Evolutionary conservation across 2,329 filamentous ascomycete genomes (phyloP), one percentile per base, ranked within the genome.

Genomic region (Bipolaris victoriae): DNA sequence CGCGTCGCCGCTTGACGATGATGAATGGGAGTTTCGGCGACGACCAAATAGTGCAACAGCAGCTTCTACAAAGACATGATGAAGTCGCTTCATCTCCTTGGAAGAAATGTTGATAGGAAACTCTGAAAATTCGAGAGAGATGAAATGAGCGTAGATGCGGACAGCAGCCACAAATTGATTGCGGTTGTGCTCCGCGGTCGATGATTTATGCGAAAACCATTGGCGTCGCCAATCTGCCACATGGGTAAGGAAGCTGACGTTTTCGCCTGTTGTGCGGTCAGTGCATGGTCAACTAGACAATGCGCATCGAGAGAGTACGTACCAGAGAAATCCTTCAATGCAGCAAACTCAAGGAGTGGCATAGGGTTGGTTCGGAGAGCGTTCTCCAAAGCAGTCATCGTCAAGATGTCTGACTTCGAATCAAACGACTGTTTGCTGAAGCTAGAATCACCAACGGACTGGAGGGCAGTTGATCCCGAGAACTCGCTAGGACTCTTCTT

Each of bases 71-170:
- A 76, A 75, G 7, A 75, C 51, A 2, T 56, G 37, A 33, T 73
- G 62, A 1, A 76, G 62, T 3, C 59, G 61, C 29, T 70, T 71
- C 62, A 68, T 70, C 49, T 70, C 66, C 36, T 56, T 63, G 13
- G 67, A 71, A 13, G 65, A 71, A 10, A 76, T 71, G 53, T 76
- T 76, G 61, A 76, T 71, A 5, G 73, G 71, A 36, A 76, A 75
- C 24, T 75, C 72, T 2, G 73, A 71, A 40, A 67, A 69, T 20
- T 70, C 68, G 7, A 72, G 66, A 1, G 70, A 75, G 29, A 75
- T 70, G 48, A 75, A 75, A 15, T 66, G 65, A 49, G 70, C 65
- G 59, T 74, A 75, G 29, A 76, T 71, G 43, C 67, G 69, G 15
- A 67, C 63, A 7, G 72, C 72, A 13, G 64, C 61, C 6, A 72